Conservation (phyloP, 1,284 basidiomycete genomes). For the Microbotryum saponariae region DNA sequence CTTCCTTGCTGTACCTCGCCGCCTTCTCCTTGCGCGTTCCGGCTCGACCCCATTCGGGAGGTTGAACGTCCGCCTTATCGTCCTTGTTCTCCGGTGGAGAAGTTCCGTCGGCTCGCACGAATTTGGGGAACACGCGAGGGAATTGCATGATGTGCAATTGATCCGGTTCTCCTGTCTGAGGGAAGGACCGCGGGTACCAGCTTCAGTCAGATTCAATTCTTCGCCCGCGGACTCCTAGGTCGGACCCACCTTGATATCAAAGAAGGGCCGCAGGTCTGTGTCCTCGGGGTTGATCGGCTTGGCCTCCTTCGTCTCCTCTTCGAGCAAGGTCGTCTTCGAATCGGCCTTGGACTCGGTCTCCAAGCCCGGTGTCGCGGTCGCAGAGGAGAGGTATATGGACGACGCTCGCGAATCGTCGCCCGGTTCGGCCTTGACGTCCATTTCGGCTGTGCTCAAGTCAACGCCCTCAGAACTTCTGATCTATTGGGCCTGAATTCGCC, state of each 20-base stretch:
- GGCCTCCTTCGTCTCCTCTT: conserved; percentile 27
- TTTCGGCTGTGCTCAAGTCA: conserved; percentile 3
- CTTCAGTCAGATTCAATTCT: background rate
- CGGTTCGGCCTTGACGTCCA: conserved; percentile 21
- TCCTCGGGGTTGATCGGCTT: conserved; percentile 27
- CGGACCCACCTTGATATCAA: conserved; percentile 19
- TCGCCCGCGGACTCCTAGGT: conserved; percentile 1
- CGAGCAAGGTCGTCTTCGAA: conserved; percentile 8
- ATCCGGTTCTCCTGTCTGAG: conserved; percentile 14
- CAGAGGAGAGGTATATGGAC: conserved; percentile 14
- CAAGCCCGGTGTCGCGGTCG: conserved; percentile 14
- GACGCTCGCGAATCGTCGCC: conserved; percentile 6
- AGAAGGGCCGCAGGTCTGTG: conserved; percentile 21
- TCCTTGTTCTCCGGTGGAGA: background rate
- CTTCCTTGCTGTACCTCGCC: conserved; percentile 22
- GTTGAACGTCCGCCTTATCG: conserved; percentile 2
- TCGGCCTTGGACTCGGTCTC: conserved; percentile 29
- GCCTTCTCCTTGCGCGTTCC: conserved; percentile 24
- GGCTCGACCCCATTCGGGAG: conserved; percentile 27
- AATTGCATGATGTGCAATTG: conserved; percentile 37
- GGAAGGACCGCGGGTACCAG: conserved; percentile 5
- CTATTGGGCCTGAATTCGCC: too few relatives aligned
- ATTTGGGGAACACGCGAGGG: conserved; percentile 35
- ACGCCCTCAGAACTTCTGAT: too few relatives aligned
- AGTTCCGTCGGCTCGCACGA: conserved; percentile 1